Base-by-base conservation (phyloP, 805 yeast genomes). In the Cyberlindnera mycetangii region DNA sequence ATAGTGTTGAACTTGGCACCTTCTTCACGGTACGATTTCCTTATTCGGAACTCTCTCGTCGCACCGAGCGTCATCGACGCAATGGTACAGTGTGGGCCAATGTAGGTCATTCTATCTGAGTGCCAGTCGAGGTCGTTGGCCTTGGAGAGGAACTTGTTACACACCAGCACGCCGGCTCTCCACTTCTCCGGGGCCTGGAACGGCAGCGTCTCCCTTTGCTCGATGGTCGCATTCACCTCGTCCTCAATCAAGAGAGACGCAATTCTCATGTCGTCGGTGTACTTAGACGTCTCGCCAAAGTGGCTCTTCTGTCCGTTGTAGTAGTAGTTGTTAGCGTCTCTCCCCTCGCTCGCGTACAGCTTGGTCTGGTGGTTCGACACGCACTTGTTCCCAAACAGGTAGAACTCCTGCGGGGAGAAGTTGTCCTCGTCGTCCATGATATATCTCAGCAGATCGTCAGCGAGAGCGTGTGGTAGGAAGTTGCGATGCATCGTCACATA, bases 61-160 rank as follows among this genome's bases (percentile, higher is more conserved):
- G 82, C 76, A 0, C 95, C 95, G 8, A 86, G 56, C 3, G 87
- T 78, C 3, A 85, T 42, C 1, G 90, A 80, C 0, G 82, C 88
- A 38, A 87, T 78, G 31, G 71, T 70, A 5, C 85, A 79, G 45
- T 81, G 76, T 0, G 93, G 90, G 0, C 95, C 95, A 18, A 85
- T 71, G 39, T 79, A 71, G 0, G 88, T 81, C 49, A 86, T 60
- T 45, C 85, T 74, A 60, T 86, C 95, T 2, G 89, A 80, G 59
- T 86, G 95, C 78, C 82, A 85, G 39, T 83, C 89, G 25, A 85
- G 70, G 48, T 78, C 69, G 47, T 75, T 75, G 5, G 67, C 62
- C 8, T 74, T 69, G 5, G 66, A 63, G 7, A 71, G 74, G 60
- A 79, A 86, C 42, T 68, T 64, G 53, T 85, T 85, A 16, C 76